A percentile compares a stretch with the other conserved stretches of the same genome.
phyloP scores from a whole-genome alignment of 2,329 filamentous ascomycete genomes.

The Cryphonectria nitschkei region DNA sequence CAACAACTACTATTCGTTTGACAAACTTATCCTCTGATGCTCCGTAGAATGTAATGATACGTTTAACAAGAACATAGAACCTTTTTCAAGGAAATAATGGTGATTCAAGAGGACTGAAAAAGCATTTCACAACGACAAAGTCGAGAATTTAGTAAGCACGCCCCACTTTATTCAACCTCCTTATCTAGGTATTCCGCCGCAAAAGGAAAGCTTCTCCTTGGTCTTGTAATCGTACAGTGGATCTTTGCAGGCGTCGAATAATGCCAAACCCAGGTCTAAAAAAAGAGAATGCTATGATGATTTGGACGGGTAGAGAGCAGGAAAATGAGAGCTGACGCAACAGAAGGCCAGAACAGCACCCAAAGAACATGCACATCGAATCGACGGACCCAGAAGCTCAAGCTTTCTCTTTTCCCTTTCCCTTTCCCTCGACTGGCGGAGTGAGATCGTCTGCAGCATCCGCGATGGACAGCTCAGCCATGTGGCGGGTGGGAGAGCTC shows the following conservation, averaged over 20 bases:
- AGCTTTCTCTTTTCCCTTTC: background rate
- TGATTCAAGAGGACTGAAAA: background rate
- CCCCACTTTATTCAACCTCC: background rate
- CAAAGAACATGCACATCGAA: background rate
- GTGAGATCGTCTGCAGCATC: background rate
- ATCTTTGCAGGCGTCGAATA: background rate
- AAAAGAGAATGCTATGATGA: background rate
- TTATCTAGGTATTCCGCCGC: background rate
- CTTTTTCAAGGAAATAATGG: background rate
- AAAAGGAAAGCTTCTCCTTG: too few species aligned
- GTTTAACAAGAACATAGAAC: too few species aligned
- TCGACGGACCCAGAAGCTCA: background rate
- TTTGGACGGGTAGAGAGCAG: background rate
- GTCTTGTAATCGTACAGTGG: background rate
- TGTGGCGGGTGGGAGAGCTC: constrained; percentile 6
- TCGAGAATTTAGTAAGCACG: background rate
- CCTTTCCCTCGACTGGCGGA: background rate
- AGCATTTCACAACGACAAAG: background rate
- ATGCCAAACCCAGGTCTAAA: background rate
- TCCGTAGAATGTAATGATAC: background rate
- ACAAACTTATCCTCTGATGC: background rate
- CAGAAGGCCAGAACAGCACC: background rate
- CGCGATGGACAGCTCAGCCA: constrained; percentile 1
- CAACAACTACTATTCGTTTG: background rate
- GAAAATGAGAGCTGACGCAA: background rate